These are phyloP conservation scores for Aspergillus oerlinghausenensis DNA, from an alignment of 2,329 filamentous ascomycete species.

Conservation along the genomic window DNA sequence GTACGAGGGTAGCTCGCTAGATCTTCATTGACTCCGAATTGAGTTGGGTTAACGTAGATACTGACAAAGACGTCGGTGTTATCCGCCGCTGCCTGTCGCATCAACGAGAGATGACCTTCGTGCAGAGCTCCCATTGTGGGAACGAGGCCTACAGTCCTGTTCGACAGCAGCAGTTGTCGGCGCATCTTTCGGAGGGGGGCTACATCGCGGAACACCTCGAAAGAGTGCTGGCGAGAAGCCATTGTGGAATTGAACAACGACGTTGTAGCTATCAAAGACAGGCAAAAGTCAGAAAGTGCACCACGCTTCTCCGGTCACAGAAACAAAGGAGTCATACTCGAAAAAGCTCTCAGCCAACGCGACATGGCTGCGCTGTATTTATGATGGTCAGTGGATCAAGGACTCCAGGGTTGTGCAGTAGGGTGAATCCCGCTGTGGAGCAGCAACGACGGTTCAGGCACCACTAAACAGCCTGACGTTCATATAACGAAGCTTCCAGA, in stretches of 20 bases:
- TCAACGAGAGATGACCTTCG: conserved; percentile 78
- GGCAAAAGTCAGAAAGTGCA: conserved; percentile 9
- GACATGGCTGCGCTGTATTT: conserved; percentile 21
- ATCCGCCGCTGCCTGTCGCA: conserved; percentile 76
- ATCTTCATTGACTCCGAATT: conserved; percentile 88
- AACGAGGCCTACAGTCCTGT: conserved; percentile 76
- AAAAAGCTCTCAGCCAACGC: conserved; percentile 24
- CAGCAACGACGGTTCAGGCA: background rate
- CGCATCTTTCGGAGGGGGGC: conserved; percentile 67
- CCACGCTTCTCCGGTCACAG: background rate
- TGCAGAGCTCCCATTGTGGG: conserved; percentile 99
- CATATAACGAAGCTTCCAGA: background rate
- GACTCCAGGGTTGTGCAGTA: conserved; percentile 5
- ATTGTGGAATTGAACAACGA: conserved; percentile 18
- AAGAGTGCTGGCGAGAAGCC: conserved; percentile 22
- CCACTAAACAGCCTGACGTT: background rate
- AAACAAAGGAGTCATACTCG: conserved; percentile 18
- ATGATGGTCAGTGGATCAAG: background rate
- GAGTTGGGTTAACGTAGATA: conserved; percentile 94
- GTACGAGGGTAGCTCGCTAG: conserved; percentile 84
- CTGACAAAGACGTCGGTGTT: conserved; percentile 85
- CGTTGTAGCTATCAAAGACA: conserved; percentile 16
- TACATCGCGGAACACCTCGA: conserved; percentile 67
- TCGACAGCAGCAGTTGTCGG: conserved; percentile 58
- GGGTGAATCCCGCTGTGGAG: conserved; percentile 12